These are phyloP conservation scores for Giardia duodenalis DNA, from an alignment of 208 protist genomes.

Conservation along the genomic window DNA sequence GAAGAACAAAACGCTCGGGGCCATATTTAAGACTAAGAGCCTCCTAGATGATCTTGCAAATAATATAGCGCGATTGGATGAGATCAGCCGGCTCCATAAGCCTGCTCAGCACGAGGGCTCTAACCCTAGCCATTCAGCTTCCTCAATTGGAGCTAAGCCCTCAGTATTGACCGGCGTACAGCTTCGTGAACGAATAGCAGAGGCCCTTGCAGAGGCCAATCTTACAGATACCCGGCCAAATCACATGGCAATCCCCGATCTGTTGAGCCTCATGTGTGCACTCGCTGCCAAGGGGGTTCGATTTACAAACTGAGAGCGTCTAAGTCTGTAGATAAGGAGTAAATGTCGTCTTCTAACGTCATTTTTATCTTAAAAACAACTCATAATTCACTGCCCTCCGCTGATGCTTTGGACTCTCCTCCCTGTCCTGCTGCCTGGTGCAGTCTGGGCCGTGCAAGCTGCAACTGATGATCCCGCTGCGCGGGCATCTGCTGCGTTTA, in stretches of 20 bases:
- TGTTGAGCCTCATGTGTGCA: slow-evolving; percentile 16
- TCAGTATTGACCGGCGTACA: slow-evolving; percentile 40
- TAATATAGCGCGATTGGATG: slow-evolving; percentile 57
- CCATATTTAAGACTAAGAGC: slow-evolving; percentile 75
- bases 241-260: slow-evolving; percentile 15
- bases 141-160: no score
- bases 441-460: no score
- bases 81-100: slow-evolving; percentile 25
- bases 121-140: background rate
- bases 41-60: slow-evolving; percentile 56
- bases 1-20: slow-evolving; percentile 94
- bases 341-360: no score
- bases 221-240: background rate
- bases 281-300: slow-evolving; percentile 5
- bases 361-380: no score
- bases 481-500: background rate
- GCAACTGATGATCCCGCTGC: background rate
- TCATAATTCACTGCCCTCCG: no score
- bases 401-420: no score
- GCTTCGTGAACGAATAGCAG: background rate
- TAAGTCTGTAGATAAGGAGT: no score
- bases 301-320: slow-evolving; percentile 17
- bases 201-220: background rate
- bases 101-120: background rate
- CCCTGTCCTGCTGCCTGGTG: no score